Percentiles rank a stretch among this genome's conserved stretches.
phyloP scores from a whole-genome alignment of 352 stramenopile genomes.

The Phytophthora niederhauseri region DNA sequence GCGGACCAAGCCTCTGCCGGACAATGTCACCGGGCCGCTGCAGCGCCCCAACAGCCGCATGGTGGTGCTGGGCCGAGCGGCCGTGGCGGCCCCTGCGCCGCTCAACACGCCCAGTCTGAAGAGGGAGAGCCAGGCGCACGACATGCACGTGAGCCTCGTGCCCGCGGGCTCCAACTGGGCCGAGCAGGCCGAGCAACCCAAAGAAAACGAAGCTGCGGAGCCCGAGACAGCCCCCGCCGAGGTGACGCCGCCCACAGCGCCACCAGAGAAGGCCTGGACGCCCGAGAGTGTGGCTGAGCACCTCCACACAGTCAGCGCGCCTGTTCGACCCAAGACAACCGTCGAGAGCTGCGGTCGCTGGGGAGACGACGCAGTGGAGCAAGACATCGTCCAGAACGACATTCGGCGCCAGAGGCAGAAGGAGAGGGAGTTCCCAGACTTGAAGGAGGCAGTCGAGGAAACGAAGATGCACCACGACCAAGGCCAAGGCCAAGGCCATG shows the following conservation, averaged over 20 bases:
- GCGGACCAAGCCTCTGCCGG: slow-evolving; percentile 35
- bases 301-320: slow-evolving; percentile 19
- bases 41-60: slow-evolving; percentile 47
- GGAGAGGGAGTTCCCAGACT: slow-evolving; percentile 50
- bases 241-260: neutral
- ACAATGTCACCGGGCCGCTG: slow-evolving; percentile 32
- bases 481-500: slow-evolving; percentile 3
- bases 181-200: slow-evolving; percentile 15
- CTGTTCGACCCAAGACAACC: slow-evolving; percentile 2
- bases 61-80: slow-evolving; percentile 53
- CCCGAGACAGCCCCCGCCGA: slow-evolving; percentile 2
- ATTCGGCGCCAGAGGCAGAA: slow-evolving; percentile 31
- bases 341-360: slow-evolving; percentile 50
- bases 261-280: slow-evolving; percentile 33
- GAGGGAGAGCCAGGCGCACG: slow-evolving; percentile 56
- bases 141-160: slow-evolving; percentile 49
- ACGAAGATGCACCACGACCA: slow-evolving; percentile 12
- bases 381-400: slow-evolving; percentile 54
- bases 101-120: slow-evolving; percentile 84
- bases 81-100: slow-evolving; percentile 53
- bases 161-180: slow-evolving; percentile 49
- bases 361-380: slow-evolving; percentile 77
- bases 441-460: slow-evolving; percentile 35
- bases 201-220: slow-evolving; percentile 6
- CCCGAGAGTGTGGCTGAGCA: slow-evolving; percentile 35